Conservation (phyloP, 805 yeast genomes). For the Candida peoriensis region DNA sequence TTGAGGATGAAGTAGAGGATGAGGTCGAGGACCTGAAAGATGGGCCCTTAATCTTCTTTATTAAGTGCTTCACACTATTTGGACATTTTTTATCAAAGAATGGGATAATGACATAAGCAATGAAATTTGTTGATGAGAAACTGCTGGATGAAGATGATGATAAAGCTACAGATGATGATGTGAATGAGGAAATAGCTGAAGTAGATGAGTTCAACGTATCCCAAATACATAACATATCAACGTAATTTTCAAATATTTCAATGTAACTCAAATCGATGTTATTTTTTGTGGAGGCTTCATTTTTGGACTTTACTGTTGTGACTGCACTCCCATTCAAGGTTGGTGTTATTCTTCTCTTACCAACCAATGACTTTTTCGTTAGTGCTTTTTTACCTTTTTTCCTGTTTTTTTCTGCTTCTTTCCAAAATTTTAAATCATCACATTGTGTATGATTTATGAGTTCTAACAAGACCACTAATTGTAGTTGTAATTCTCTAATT, state of each 20-base stretch:
- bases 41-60: conserved; percentile 45
- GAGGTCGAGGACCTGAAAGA: conserved; percentile 3
- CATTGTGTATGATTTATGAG: conserved; percentile 30
- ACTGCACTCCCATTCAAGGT: conserved; percentile 41
- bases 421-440: conserved; percentile 33
- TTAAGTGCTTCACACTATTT: conserved; percentile 36
- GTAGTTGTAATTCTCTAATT: conserved; percentile 52
- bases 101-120: conserved; percentile 49
- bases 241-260: conserved; percentile 35
- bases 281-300: not conserved
- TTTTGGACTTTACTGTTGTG: conserved; percentile 1
- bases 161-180: conserved; percentile 19
- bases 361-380: conserved; percentile 26
- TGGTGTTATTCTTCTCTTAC: conserved; percentile 23
- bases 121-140: conserved; percentile 40
- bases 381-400: conserved; percentile 7
- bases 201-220: conserved; percentile 34
- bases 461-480: conserved; percentile 44
- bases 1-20: not conserved
- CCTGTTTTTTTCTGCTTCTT: conserved; percentile 7
- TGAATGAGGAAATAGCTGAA: conserved; percentile 2
- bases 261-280: conserved; percentile 18
- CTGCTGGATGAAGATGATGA: conserved; percentile 31
- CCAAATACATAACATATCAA: conserved; percentile 51
- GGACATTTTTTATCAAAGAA: conserved; percentile 48